phyloP scores from a whole-genome alignment of 2,329 filamentous ascomycete genomes.

The Calonectria hawksworthii region DNA sequence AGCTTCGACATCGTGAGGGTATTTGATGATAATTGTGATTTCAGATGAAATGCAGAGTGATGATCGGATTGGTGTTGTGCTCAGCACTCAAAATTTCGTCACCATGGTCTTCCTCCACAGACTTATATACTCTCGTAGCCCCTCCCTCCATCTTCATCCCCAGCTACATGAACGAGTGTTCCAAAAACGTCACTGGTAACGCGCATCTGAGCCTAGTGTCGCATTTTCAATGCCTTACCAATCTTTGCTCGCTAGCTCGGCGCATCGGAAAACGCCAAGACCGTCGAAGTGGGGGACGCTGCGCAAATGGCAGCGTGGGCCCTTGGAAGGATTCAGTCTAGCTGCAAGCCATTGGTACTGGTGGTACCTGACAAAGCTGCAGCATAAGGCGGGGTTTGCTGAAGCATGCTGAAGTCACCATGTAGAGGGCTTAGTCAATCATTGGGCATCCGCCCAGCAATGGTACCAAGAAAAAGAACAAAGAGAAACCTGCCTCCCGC shows the following conservation, averaged over 20 bases:
- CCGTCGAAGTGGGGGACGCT: not conserved
- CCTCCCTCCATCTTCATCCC: not conserved
- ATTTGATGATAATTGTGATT: not conserved
- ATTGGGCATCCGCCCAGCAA: slow-evolving; percentile 9
- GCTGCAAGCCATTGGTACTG: slow-evolving; percentile 7
- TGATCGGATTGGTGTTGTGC: not conserved
- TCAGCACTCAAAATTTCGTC: not conserved
- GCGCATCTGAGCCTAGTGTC: not conserved
- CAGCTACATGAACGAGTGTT: not conserved
- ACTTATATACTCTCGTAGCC: slow-evolving; percentile 2
- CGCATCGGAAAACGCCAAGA: slow-evolving; percentile 43
- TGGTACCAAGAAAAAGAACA: not conserved
- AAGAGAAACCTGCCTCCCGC: not conserved
- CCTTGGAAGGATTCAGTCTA: slow-evolving; percentile 12
- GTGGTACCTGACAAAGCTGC: slow-evolving; percentile 23
- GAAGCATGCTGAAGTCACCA: slow-evolving; percentile 23
- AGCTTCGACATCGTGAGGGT: slow-evolving; percentile 52
- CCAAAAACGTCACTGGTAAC: slow-evolving; percentile 8
- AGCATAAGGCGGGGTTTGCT: slow-evolving; percentile 2
- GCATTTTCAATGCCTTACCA: slow-evolving; percentile 24
- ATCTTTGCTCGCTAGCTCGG: slow-evolving; percentile 17
- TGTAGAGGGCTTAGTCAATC: slow-evolving; percentile 14
- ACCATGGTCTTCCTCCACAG: not conserved
- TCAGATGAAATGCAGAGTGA: not conserved
- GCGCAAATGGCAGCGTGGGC: slow-evolving; percentile 10